Evolutionary conservation across 116 monocot genomes (phyloP), one percentile per base, ranked within the genome.

Genomic region (Zostera marina): DNA sequence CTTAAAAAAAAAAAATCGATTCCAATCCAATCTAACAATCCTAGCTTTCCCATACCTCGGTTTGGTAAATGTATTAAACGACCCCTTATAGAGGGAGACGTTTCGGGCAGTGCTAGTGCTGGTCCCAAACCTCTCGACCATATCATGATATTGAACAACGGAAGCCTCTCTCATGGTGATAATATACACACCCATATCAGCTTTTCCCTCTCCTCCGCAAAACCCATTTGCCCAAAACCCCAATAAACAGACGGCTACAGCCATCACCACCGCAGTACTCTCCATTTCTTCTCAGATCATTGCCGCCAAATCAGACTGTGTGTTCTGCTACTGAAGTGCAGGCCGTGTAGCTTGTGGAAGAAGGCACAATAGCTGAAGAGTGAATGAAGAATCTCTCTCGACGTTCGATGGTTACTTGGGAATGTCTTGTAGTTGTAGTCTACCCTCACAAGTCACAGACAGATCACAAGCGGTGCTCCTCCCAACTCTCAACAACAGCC

Each of bases 151-250:
- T 16, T 70, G 70, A 39, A 57, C 54, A 3, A 47, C 49, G 14
- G 70, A 63, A 63, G 70, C 54, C 49, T 63, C 55, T 41, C 57
- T 70, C 62, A 70, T 45, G 11, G 70, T 70, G 26, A 70, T 56
- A 39, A 70, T 70, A 48, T 70, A 70, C 13, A 70, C 49, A 41
- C 47, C 56, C 15, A 63, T 38, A 14, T 5, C 44, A n/a, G 32
- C 32, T 2, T 32, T 32, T 32, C 32, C 32, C 32, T 56, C 48
- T 39, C 51, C 63, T 14, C 48, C 40, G 11, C 68, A 61, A 61
- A 54, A 7, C 9, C 42, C 61, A 25, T 51, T 43, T 43, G 19
- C 15, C 61, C 60, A 61, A 25, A 44, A 61, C 4, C 59, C 61
- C 41, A 68, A 52, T 9, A 43, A 39, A 44, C 17, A 53, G 8